phyloP scores from a whole-genome alignment of 805 yeast genomes.

The Metschnikowia lachancei region DNA sequence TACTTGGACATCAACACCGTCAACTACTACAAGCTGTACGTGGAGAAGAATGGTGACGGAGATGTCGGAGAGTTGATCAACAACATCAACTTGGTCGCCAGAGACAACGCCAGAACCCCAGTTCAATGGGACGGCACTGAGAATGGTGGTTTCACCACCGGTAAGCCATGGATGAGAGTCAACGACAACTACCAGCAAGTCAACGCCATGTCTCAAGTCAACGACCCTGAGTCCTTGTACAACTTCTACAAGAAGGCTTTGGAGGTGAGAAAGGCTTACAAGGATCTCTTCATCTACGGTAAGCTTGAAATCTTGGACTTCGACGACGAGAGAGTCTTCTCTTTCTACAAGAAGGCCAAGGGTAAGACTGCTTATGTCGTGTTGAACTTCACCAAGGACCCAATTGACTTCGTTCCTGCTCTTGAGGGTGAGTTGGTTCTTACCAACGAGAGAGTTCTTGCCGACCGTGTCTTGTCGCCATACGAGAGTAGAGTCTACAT shows the following conservation, averaged over 20 bases:
- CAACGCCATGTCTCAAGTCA: conserved; percentile 46
- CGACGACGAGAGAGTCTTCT: conserved; percentile 40
- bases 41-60: conserved; percentile 38
- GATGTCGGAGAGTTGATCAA: conserved; percentile 28
- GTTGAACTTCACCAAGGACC: conserved; percentile 44
- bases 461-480: conserved; percentile 32
- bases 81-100: conserved; percentile 37
- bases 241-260: conserved; percentile 47
- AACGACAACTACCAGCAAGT: conserved; percentile 49
- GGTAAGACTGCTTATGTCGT: conserved; percentile 26
- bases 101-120: conserved; percentile 57
- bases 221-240: conserved; percentile 46
- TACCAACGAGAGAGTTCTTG: conserved; percentile 28
- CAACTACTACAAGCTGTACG: conserved; percentile 39
- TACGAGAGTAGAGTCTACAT: conserved; percentile 47
- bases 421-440: conserved; percentile 31
- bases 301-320: conserved; percentile 43
- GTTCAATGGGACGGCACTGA: conserved; percentile 50
- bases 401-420: conserved; percentile 45
- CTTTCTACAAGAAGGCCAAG: conserved; percentile 38
- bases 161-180: conserved; percentile 52
- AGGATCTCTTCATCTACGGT: conserved; percentile 47
- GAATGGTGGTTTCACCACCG: conserved; percentile 48
- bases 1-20: conserved; percentile 50
- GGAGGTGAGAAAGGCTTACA: conserved; percentile 42